Percentiles rank a stretch among this genome's conserved stretches.
phyloP scores from a whole-genome alignment of 139 green algal genomes.

The Coelastrella sp. region DNA sequence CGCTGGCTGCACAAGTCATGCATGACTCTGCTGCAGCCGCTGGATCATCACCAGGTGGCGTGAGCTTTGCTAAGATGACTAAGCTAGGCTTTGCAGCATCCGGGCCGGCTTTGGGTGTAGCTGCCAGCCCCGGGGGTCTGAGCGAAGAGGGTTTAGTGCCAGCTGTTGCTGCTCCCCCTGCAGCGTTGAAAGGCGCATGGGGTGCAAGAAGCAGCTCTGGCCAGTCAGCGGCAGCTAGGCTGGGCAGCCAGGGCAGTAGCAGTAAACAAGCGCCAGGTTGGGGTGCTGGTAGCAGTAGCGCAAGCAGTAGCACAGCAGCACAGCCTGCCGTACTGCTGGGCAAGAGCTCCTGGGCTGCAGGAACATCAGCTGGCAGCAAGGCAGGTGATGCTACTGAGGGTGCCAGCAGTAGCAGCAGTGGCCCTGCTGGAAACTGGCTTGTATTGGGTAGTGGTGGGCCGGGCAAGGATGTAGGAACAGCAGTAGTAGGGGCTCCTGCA shows the following conservation, averaged over 20 bases:
- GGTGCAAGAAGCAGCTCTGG: constrained; percentile 19
- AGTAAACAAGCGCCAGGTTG: too few species aligned
- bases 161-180: constrained; percentile 4
- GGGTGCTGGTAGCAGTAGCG: constrained; percentile 26
- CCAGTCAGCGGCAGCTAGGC: constrained; percentile 25
- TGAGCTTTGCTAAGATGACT: constrained; percentile 81
- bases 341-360: constrained; percentile 8
- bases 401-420: background rate
- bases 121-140: background rate
- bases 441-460: constrained; percentile 1
- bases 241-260: constrained; percentile 11
- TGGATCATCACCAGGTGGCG: constrained; percentile 44
- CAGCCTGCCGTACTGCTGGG: background rate
- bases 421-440: background rate
- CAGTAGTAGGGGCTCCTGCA: constrained; percentile 6
- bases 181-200: constrained; percentile 38
- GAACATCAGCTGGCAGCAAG: background rate
- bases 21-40: constrained; percentile 30
- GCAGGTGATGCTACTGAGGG: background rate
- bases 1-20: constrained; percentile 24
- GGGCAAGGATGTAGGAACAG: background rate
- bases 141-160: background rate
- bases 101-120: constrained; percentile 62
- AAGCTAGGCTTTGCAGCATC: constrained; percentile 82
- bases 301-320: background rate